A percentile compares a stretch with the other conserved stretches of the same genome.
These are phyloP conservation scores for Podila verticillata DNA, from an alignment of 192 early-diverging fungal species.

Conservation along the genomic window DNA sequence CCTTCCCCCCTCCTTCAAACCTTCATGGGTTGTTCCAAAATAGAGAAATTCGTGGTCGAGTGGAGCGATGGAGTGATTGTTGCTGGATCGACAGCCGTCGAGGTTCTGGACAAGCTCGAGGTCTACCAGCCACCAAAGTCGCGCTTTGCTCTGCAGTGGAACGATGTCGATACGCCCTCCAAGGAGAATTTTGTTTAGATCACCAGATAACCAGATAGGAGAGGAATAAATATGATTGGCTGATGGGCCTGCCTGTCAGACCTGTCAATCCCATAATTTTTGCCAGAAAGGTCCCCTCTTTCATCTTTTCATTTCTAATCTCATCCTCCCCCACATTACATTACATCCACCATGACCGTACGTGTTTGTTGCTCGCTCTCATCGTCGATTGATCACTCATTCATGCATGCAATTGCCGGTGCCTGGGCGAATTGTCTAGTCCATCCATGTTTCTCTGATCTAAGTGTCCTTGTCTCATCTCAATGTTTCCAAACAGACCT, in stretches of 20 bases:
- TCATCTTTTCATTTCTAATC: too few species aligned
- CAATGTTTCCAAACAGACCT: slow-evolving; percentile 36
- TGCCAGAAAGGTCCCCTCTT: too few species aligned
- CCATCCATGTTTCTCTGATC: too few species aligned
- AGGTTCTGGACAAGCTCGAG: slow-evolving; percentile 64
- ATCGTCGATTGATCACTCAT: not conserved
- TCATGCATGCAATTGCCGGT: not conserved
- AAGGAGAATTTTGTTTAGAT: slow-evolving; percentile 34
- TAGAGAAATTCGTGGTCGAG: slow-evolving; percentile 70
- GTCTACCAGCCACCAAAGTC: slow-evolving; percentile 56
- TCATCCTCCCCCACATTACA: too few species aligned
- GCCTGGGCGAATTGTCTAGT: too few species aligned
- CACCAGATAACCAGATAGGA: too few species aligned
- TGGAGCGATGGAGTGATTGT: slow-evolving; percentile 62
- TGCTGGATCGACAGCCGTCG: slow-evolving; percentile 66
- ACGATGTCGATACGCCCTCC: slow-evolving; percentile 6
- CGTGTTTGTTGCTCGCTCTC: too few species aligned
- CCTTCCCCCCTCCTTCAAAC: not conserved
- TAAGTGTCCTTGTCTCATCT: not conserved
- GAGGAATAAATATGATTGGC: too few species aligned
- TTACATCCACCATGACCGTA: too few species aligned
- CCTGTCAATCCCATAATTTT: too few species aligned
- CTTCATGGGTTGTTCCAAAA: too few species aligned
- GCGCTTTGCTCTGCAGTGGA: slow-evolving; percentile 66
- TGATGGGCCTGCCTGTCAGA: too few species aligned